Conservation (phyloP, 2,329 filamentous ascomycete species). For the Didymella lethalis region DNA sequence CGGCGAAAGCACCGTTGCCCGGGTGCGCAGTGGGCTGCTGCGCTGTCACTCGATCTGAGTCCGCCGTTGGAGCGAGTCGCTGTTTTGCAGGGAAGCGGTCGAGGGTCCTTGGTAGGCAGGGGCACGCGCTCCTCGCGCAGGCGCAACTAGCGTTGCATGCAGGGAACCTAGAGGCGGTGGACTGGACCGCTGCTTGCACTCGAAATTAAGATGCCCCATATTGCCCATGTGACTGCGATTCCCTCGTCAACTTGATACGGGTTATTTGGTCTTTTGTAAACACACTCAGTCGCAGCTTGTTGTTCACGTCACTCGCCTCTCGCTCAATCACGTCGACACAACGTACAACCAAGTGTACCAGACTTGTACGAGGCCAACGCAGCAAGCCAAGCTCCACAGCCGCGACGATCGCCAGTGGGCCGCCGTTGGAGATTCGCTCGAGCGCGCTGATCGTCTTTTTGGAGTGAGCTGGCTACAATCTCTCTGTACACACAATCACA, state of each 20-base stretch:
- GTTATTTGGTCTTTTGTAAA: constrained; percentile 19
- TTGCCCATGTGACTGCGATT: constrained; percentile 19
- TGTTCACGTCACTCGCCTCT: constrained; percentile 10
- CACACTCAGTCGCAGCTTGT: constrained; percentile 14
- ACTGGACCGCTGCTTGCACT: constrained; percentile 18
- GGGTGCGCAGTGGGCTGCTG: constrained; percentile 16
- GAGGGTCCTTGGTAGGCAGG: constrained; percentile 10
- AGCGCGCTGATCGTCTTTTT: constrained; percentile 16
- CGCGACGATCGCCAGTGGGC: constrained; percentile 18
- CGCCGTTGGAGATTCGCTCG: constrained; percentile 19
- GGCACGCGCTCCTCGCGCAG: constrained; percentile 10
- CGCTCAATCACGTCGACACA: constrained; percentile 1
- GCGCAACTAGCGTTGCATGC: constrained; percentile 19
- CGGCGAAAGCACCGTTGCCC: constrained; percentile 14
- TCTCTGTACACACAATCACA: constrained; percentile 4
- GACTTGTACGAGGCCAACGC: constrained; percentile 9
- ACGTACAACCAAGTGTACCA: constrained; percentile 9
- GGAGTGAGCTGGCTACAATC: constrained; percentile 11
- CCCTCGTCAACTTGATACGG: constrained; percentile 22
- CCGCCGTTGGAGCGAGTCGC: constrained; percentile 11
- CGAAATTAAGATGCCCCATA: constrained; percentile 14
- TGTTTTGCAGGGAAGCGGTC: constrained; percentile 8
- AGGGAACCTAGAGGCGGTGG: constrained; percentile 18
- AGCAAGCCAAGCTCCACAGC: constrained; percentile 21
- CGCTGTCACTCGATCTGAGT: constrained; percentile 15